Evolutionary conservation across 1,139 yeast species (phyloP).

Genomic region (Komagataea norvegica): DNA sequence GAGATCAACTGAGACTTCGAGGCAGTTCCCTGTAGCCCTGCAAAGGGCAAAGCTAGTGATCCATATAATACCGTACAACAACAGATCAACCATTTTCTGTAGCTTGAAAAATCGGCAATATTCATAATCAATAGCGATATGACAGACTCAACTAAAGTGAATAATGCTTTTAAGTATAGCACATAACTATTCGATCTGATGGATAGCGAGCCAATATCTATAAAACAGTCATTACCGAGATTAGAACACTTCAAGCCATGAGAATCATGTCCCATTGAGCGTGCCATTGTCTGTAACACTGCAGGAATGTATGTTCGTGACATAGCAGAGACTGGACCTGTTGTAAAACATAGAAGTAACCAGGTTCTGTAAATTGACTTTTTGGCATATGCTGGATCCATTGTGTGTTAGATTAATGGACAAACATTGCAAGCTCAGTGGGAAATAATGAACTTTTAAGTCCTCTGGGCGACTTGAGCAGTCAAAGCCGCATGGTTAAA

Average conservation of each 20-base stretch:
- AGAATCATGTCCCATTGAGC: slow-evolving; percentile 32
- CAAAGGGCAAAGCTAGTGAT: slow-evolving; percentile 37
- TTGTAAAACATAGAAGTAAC: slow-evolving; percentile 32
- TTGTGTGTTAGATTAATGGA: no score
- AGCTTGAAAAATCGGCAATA: slow-evolving; percentile 41
- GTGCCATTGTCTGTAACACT: slow-evolving; percentile 38
- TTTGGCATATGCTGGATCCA: slow-evolving; percentile 5
- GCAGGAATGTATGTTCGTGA: slow-evolving; percentile 42
- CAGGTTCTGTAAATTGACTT: slow-evolving; percentile 27
- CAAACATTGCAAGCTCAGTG: no score
- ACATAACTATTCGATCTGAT: slow-evolving; percentile 39
- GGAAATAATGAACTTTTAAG: no score
- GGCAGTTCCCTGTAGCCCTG: slow-evolving; percentile 29
- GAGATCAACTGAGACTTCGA: slow-evolving; percentile 28
- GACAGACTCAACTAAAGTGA: slow-evolving; percentile 39
- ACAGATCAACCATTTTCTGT: slow-evolving; percentile 34
- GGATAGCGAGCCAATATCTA: slow-evolving; percentile 34
- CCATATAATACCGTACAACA: slow-evolving; percentile 36
- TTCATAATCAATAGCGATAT: slow-evolving; percentile 39
- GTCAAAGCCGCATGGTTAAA: no score
- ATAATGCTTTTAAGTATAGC: slow-evolving; percentile 36
- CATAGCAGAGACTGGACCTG: slow-evolving; percentile 45
- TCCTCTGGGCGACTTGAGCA: no score
- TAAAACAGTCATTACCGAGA: slow-evolving; percentile 39
- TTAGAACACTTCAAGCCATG: slow-evolving; percentile 29